phyloP scores from a whole-genome alignment of 164 flowering plant genomes.

The Litsea cubeba region DNA sequence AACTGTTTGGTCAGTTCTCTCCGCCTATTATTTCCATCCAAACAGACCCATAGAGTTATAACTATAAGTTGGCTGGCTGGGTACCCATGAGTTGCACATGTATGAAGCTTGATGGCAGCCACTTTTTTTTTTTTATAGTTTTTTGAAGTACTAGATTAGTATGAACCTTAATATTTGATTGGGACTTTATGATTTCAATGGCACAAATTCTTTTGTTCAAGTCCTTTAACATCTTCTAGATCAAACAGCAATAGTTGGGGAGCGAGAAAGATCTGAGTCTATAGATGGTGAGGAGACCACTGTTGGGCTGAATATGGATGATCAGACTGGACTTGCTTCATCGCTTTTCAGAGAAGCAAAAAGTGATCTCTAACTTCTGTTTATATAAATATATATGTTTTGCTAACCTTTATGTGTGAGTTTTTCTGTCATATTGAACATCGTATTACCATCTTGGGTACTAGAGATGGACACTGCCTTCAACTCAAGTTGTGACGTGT shows the following conservation, averaged over 20 bases:
- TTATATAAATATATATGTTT: too few species aligned
- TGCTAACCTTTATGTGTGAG: too few species aligned
- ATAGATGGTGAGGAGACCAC: conserved; percentile 28
- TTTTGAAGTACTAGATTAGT: not conserved
- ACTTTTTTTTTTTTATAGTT: not conserved
- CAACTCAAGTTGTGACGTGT: too few species aligned
- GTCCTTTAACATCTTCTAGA: conserved; percentile 40
- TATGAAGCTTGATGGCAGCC: not conserved
- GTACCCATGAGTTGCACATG: not conserved
- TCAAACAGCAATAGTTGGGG: conserved; percentile 29
- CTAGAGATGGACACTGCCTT: too few species aligned
- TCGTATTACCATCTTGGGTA: too few species aligned
- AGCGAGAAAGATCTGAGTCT: conserved; percentile 32
- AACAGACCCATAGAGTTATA: too few species aligned
- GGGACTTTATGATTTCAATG: not conserved
- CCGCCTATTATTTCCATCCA: too few species aligned
- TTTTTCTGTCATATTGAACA: too few species aligned
- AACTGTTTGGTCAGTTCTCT: too few species aligned
- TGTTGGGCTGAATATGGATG: conserved; percentile 29
- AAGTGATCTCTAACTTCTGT: conserved; percentile 20
- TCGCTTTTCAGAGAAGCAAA: conserved; percentile 24
- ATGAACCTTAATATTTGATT: not conserved
- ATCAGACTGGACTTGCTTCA: conserved; percentile 25
- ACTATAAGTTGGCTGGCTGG: not conserved
- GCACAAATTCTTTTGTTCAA: not conserved